Evolutionary conservation across 1,284 basidiomycete genomes (phyloP).

Genomic region (Irpex rosettiformis): DNA sequence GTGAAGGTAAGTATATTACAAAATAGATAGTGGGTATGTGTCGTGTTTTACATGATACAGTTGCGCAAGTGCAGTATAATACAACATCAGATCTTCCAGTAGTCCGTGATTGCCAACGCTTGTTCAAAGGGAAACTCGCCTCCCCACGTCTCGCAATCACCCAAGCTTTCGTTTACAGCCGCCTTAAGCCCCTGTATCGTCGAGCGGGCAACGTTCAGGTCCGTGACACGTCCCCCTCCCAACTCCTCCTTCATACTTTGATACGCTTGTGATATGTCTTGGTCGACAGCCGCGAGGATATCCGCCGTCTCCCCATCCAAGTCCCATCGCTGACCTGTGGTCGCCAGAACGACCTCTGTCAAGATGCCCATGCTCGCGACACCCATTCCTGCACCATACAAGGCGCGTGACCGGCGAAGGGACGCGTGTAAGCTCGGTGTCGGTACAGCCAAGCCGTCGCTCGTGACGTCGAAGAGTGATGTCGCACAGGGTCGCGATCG

Average conservation of each 20-base stretch:
- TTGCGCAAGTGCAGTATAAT: not conserved
- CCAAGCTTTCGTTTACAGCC: slow-evolving; percentile 46
- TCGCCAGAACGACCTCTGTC: slow-evolving; percentile 50
- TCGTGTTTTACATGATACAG: not conserved
- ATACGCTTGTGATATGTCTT: slow-evolving; percentile 74
- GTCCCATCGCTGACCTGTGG: slow-evolving; percentile 60
- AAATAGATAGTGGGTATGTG: not conserved
- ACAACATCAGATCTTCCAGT: slow-evolving; percentile 51
- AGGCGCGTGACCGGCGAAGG: slow-evolving; percentile 53
- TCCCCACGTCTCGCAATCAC: slow-evolving; percentile 54
- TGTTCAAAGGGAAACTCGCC: slow-evolving; percentile 72
- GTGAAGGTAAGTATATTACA: not conserved
- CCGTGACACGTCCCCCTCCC: slow-evolving; percentile 45
- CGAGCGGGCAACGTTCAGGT: slow-evolving; percentile 42
- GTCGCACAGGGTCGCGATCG: not conserved
- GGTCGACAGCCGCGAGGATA: slow-evolving; percentile 59
- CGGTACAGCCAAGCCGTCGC: slow-evolving; percentile 37
- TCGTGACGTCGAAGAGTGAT: slow-evolving; percentile 39
- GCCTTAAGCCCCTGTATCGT: slow-evolving; percentile 44
- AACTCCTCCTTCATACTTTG: slow-evolving; percentile 76
- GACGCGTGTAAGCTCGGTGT: slow-evolving; percentile 47
- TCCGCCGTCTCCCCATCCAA: slow-evolving; percentile 52
- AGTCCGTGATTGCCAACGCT: slow-evolving; percentile 49
- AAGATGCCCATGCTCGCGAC: slow-evolving; percentile 57
- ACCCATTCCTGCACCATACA: slow-evolving; percentile 75